A percentile compares a stretch with the other conserved stretches of the same genome.
Conservation (phyloP, 768 basidiomycete genomes). For the Lactarius hatsudake region DNA sequence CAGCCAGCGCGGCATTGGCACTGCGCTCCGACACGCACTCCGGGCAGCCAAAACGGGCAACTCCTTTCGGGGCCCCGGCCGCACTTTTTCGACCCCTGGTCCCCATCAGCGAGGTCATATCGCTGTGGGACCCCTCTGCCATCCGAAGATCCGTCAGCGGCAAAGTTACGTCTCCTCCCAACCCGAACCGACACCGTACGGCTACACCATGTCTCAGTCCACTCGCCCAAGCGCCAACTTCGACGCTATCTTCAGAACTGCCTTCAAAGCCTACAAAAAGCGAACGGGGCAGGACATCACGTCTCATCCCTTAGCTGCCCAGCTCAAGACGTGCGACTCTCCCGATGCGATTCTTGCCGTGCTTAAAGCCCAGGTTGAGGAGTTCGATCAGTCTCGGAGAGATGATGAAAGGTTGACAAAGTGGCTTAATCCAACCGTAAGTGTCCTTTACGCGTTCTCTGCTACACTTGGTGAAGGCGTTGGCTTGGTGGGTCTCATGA, state of each 20-base stretch:
- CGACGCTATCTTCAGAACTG: background rate
- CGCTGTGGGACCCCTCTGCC: too few relatives aligned
- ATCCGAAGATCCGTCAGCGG: too few relatives aligned
- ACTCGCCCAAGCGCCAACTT: background rate
- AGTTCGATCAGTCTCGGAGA: background rate
- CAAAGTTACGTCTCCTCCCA: too few relatives aligned
- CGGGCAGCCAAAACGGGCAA: too few relatives aligned
- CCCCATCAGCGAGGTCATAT: too few relatives aligned
- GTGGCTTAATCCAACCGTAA: background rate
- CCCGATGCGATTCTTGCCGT: background rate
- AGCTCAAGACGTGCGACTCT: background rate
- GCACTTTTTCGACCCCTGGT: too few relatives aligned
- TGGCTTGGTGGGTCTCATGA: background rate
- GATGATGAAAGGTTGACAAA: background rate
- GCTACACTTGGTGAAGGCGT: background rate
- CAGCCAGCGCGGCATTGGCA: too few relatives aligned
- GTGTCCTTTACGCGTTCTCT: background rate
- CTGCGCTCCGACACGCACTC: too few relatives aligned
- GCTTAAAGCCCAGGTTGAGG: background rate
- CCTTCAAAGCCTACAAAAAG: background rate
- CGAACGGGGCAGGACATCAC: background rate
- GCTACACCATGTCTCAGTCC: too few relatives aligned
- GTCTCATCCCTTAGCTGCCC: background rate
- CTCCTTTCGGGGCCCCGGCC: too few relatives aligned
- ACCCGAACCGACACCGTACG: too few relatives aligned